phyloP scores from a whole-genome alignment of 352 stramenopile species.

The Globisporangium ultimum region DNA sequence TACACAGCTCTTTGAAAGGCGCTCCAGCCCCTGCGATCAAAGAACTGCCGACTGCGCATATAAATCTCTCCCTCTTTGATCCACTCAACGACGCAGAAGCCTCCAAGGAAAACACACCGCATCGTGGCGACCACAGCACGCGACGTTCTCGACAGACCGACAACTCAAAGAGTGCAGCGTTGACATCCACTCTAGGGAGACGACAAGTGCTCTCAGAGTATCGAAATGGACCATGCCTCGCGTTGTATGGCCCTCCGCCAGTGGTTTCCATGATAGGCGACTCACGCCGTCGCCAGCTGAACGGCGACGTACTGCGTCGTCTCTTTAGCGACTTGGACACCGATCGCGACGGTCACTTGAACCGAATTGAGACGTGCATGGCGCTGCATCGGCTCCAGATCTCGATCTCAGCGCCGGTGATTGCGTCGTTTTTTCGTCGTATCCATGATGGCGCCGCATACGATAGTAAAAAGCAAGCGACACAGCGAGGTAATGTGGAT shows the following conservation, averaged over 20 bases:
- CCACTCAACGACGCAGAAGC: too few species aligned
- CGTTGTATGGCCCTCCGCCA: constrained; percentile 50
- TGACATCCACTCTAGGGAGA: constrained; percentile 47
- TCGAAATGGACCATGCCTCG: constrained; percentile 54
- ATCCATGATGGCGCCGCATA: constrained; percentile 21
- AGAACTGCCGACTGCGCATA: too few species aligned
- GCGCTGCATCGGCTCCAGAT: constrained; percentile 73
- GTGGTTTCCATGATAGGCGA: not conserved
- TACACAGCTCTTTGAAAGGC: too few species aligned
- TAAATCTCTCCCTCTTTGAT: too few species aligned
- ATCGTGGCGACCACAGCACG: not conserved
- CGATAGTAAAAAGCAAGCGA: not conserved
- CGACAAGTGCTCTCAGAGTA: constrained; percentile 64
- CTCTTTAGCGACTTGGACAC: constrained; percentile 79
- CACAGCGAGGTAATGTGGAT: constrained; percentile 3
- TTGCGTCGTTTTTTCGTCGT: constrained; percentile 66
- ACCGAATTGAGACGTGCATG: constrained; percentile 68
- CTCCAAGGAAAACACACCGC: too few species aligned
- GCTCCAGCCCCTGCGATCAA: too few species aligned
- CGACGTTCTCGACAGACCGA: too few species aligned
- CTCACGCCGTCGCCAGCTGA: constrained; percentile 16
- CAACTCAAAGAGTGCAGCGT: too few species aligned
- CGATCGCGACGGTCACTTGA: constrained; percentile 65
- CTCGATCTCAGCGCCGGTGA: constrained; percentile 43
- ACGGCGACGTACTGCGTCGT: constrained; percentile 54